A percentile compares a stretch with the other conserved stretches of the same genome.
Evolutionary conservation across 2,329 filamentous ascomycete species (phyloP).

Genomic region (Basipetospora chlamydospora): DNA sequence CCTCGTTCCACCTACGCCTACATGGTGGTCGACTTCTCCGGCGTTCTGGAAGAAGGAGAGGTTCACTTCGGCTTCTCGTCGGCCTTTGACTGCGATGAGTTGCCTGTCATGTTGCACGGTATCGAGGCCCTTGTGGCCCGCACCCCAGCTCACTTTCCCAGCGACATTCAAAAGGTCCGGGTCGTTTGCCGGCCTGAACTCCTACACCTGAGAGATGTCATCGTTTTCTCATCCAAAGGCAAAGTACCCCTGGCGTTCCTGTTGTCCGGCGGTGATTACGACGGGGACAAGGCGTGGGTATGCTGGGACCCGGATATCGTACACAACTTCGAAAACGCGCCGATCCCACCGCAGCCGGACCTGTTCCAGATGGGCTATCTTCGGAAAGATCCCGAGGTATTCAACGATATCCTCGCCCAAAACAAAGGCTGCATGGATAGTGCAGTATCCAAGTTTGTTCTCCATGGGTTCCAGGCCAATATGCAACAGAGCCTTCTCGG

Average conservation of each 20-base stretch:
- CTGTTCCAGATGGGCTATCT: slow-evolving; percentile 33
- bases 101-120: slow-evolving; percentile 40
- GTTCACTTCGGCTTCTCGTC: slow-evolving; percentile 54
- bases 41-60: slow-evolving; percentile 46
- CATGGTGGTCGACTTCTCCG: slow-evolving; percentile 55
- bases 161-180: slow-evolving; percentile 57
- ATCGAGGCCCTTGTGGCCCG: slow-evolving; percentile 53
- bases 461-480: slow-evolving; percentile 41
- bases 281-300: slow-evolving; percentile 65
- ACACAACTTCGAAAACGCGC: slow-evolving; percentile 49
- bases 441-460: slow-evolving; percentile 30
- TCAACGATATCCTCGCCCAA: neutral
- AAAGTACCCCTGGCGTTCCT: slow-evolving; percentile 49
- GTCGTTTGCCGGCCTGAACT: slow-evolving; percentile 45
- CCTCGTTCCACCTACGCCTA: slow-evolving; percentile 45
- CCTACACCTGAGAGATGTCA: slow-evolving; percentile 58
- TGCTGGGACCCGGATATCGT: slow-evolving; percentile 59
- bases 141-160: slow-evolving; percentile 53
- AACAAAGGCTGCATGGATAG: slow-evolving; percentile 14
- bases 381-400: slow-evolving; percentile 23
- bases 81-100: slow-evolving; percentile 39
- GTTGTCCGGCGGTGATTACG: slow-evolving; percentile 68
- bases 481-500: slow-evolving; percentile 45
- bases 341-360: slow-evolving; percentile 18
- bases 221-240: slow-evolving; percentile 59